A percentile compares a stretch with the other conserved stretches of the same genome.
These are phyloP conservation scores for Glomus cerebriforme DNA, from an alignment of 192 early-diverging fungal species.

Conservation along the genomic window DNA sequence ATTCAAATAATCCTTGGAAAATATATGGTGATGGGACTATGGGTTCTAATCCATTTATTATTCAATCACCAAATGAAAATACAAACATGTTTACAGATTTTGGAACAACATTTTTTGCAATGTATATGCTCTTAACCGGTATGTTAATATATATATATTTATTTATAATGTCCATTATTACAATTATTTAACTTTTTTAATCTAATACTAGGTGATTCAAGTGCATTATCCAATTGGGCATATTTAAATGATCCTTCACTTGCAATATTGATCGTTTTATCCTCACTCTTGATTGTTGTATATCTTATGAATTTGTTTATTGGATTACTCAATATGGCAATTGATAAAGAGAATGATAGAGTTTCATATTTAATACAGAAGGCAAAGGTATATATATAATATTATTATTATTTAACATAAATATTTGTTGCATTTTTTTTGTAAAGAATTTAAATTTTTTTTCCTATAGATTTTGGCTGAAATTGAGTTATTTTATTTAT, in stretches of 20 bases:
- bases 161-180: too few species aligned
- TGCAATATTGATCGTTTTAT: background rate
- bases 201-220: background rate
- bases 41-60: background rate
- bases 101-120: background rate
- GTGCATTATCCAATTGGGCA: background rate
- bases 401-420: background rate
- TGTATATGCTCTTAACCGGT: background rate
- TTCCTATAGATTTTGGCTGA: slow-evolving; percentile 1
- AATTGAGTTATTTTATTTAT: slow-evolving; percentile 8
- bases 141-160: background rate
- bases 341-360: background rate
- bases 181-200: background rate
- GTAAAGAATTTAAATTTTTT: background rate
- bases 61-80: background rate
- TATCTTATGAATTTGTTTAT: slow-evolving; percentile 18
- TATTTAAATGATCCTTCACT: background rate
- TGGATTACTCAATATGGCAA: background rate
- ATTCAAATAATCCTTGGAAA: slow-evolving; percentile 8
- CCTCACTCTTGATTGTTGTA: background rate
- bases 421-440: too few species aligned
- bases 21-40: background rate
- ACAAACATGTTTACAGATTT: background rate
- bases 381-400: background rate
- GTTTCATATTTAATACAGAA: too few species aligned